phyloP scores from a whole-genome alignment of 1,284 basidiomycete species.

The Apiotrichum gamsii region DNA sequence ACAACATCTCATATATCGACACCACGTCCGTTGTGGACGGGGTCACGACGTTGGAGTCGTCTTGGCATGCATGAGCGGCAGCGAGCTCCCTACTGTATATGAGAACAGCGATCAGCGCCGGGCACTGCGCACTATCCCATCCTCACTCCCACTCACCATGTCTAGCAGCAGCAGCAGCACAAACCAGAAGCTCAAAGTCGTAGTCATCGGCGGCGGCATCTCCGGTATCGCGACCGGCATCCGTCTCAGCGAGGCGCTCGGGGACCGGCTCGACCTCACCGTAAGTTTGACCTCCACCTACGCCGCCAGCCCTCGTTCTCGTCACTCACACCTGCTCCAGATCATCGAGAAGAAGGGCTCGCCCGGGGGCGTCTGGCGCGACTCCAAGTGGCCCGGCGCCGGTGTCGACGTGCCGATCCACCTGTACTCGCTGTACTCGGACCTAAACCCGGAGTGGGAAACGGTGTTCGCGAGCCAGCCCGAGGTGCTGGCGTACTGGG shows the following conservation, averaged over 20 bases:
- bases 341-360: conserved; percentile 22
- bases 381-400: conserved; percentile 24
- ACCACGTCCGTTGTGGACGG: no score
- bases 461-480: conserved; percentile 13
- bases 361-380: conserved; percentile 30
- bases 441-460: conserved; percentile 18
- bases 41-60: no score
- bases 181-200: conserved; percentile 1
- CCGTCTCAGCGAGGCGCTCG: conserved; percentile 22
- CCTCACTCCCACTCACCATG: background rate
- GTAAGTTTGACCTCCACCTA: no score
- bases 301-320: no score
- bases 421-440: conserved; percentile 25
- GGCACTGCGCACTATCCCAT: no score
- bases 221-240: conserved; percentile 29
- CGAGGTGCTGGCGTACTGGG: conserved; percentile 25
- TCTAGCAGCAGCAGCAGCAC: background rate
- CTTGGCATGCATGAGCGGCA: no score
- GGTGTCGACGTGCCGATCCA: conserved; percentile 32
- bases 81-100: no score
- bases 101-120: no score
- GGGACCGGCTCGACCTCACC: conserved; percentile 15
- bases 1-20: no score
- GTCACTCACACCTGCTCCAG: conserved; percentile 1
- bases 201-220: conserved; percentile 21